Percentiles rank a stretch among this genome's conserved stretches.
phyloP scores from a whole-genome alignment of 1,284 basidiomycete genomes.

The Leccinum subatratum region DNA sequence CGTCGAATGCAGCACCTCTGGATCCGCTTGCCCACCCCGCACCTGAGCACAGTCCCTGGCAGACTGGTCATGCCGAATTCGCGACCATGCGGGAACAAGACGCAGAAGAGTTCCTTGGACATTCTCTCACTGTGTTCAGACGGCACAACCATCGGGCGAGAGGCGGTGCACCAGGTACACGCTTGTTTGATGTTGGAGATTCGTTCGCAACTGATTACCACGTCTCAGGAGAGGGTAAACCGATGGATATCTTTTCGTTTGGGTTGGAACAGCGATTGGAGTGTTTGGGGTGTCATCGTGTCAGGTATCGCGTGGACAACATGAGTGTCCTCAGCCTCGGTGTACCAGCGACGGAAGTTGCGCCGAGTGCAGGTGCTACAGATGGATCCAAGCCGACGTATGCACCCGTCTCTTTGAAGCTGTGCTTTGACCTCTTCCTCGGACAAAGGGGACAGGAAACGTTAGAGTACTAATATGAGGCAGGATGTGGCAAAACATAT shows the following conservation, averaged over 20 bases:
- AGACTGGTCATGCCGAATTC: conserved; percentile 92
- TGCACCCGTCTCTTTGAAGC: conserved; percentile 62
- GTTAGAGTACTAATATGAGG: conserved; percentile 65
- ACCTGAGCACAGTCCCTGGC: conserved; percentile 57
- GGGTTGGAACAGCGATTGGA: conserved; percentile 82
- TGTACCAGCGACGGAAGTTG: conserved; percentile 51
- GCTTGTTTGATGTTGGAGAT: neutral
- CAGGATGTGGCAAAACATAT: conserved; percentile 39
- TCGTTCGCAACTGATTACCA: neutral
- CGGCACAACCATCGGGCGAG: conserved; percentile 57
- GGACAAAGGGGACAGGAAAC: conserved; percentile 50
- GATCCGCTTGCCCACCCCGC: conserved; percentile 37
- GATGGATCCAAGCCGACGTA: conserved; percentile 52
- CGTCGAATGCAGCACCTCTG: conserved; percentile 13
- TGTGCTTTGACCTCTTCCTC: conserved; percentile 68
- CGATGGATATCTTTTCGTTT: conserved; percentile 78
- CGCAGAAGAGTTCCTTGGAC: conserved; percentile 89
- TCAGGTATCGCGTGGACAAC: conserved; percentile 81
- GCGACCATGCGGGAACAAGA: conserved; percentile 97
- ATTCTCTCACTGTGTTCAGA: conserved; percentile 71
- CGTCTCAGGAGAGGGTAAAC: conserved; percentile 39
- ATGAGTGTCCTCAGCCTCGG: conserved; percentile 78
- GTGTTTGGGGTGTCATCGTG: conserved; percentile 78
- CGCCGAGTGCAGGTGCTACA: conserved; percentile 32
- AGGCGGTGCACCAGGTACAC: conserved; percentile 34